Conservation (phyloP, 208 protist genomes). For the Leishmania major region DNA sequence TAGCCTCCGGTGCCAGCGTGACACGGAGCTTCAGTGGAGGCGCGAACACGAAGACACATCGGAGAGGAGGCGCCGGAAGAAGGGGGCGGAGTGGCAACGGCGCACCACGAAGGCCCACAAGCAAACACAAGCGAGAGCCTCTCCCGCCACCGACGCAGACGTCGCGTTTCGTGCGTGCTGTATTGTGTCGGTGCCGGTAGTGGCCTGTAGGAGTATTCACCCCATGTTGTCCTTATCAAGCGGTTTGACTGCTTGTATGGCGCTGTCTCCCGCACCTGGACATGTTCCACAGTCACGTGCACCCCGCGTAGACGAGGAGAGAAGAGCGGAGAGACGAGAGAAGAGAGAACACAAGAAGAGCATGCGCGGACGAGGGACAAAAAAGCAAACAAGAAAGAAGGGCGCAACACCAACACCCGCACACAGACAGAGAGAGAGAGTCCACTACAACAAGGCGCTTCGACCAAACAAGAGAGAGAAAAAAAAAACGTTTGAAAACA, state of each 20-base stretch:
- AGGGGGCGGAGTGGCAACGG: not conserved
- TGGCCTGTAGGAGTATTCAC: not conserved
- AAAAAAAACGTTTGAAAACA: not conserved
- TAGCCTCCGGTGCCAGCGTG: not conserved
- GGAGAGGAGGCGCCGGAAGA: not conserved
- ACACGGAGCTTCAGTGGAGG: not conserved
- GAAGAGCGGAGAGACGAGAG: too few species aligned
- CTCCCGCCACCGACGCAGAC: not conserved
- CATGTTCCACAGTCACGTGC: not conserved
- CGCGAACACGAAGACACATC: not conserved
- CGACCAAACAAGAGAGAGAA: not conserved
- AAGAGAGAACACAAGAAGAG: not conserved
- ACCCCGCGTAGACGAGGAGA: not conserved
- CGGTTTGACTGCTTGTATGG: not conserved
- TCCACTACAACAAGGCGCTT: not conserved
- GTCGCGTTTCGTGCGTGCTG: not conserved
- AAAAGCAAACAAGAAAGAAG: not conserved
- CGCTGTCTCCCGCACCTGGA: not conserved
- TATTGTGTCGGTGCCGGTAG: not conserved
- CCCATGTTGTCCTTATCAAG: not conserved
- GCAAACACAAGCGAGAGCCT: not conserved
- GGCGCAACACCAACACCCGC: not conserved
- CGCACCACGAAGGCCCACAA: not conserved
- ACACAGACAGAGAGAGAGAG: not conserved
- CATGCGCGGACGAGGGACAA: not conserved